Percentiles rank a stretch among this genome's conserved stretches.
Conservation (phyloP, 768 basidiomycete species). For the Lentinula guzmanii region DNA sequence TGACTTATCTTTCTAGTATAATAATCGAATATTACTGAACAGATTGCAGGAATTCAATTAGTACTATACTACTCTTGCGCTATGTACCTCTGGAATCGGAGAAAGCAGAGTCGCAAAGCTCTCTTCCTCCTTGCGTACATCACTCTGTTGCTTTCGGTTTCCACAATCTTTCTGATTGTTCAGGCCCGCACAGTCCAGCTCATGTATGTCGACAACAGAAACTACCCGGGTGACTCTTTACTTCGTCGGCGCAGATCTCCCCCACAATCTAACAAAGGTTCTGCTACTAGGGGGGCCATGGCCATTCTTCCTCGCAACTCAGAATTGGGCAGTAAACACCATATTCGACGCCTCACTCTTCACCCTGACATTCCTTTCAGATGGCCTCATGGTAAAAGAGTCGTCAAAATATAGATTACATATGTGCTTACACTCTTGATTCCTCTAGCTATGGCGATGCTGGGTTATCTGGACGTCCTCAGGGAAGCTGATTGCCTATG, state of each 20-base stretch:
- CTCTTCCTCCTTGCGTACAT: not conserved
- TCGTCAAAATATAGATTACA: not conserved
- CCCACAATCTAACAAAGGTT: not conserved
- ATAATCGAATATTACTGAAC: not conserved
- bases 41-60: not conserved
- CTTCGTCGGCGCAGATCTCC: not conserved
- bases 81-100: not conserved
- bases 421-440: not conserved
- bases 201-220: constrained; percentile 35
- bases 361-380: constrained; percentile 34
- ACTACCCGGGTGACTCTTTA: not conserved
- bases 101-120: not conserved
- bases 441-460: constrained; percentile 36
- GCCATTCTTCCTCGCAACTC: constrained; percentile 35
- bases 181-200: constrained; percentile 30
- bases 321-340: constrained; percentile 34
- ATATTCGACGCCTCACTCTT: constrained; percentile 37
- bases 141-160: not conserved
- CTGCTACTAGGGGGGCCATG: constrained; percentile 27
- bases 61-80: not conserved
- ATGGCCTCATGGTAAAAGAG: constrained; percentile 33
- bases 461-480: constrained; percentile 39
- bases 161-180: not conserved
- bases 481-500: constrained; percentile 22
- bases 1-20: not conserved